phyloP scores from a whole-genome alignment of 768 basidiomycete genomes.

The Panaeolus papilionaceus region DNA sequence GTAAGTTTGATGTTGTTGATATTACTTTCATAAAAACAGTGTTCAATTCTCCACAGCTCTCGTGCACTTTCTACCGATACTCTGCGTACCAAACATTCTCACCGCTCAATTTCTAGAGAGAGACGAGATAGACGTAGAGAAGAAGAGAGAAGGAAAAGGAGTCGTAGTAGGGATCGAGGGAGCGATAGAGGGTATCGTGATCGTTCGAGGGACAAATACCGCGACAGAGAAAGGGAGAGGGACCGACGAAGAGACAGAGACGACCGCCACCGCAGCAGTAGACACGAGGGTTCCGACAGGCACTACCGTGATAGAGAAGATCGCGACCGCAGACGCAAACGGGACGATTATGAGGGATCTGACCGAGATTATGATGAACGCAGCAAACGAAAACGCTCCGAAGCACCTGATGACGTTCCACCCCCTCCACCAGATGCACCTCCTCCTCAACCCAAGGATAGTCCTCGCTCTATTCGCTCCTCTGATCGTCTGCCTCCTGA shows the following conservation, averaged over 20 bases:
- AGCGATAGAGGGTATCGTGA: conserved; percentile 58
- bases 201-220: conserved; percentile 60
- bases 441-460: conserved; percentile 51
- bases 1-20: conserved; percentile 43
- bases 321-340: conserved; percentile 69
- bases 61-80: conserved; percentile 83
- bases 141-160: conserved; percentile 66
- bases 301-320: conserved; percentile 58
- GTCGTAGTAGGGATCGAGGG: conserved; percentile 67
- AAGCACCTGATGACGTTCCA: conserved; percentile 52
- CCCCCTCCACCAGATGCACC: conserved; percentile 44
- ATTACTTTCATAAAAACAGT: neutral
- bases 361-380: conserved; percentile 58
- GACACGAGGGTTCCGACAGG: conserved; percentile 59
- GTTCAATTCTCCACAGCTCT: conserved; percentile 46
- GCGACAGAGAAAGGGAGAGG: conserved; percentile 56
- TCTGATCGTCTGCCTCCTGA: conserved; percentile 60
- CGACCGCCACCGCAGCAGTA: conserved; percentile 53
- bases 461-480: conserved; percentile 60
- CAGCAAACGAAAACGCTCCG: conserved; percentile 68
- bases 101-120: conserved; percentile 74
- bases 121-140: conserved; percentile 60
- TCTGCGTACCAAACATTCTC: conserved; percentile 72
- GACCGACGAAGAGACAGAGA: conserved; percentile 57
- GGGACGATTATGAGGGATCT: conserved; percentile 67